Percentiles rank a stretch among this genome's conserved stretches.
phyloP scores from a whole-genome alignment of 2,329 filamentous ascomycete species.

The Aspergillus clavatus region DNA sequence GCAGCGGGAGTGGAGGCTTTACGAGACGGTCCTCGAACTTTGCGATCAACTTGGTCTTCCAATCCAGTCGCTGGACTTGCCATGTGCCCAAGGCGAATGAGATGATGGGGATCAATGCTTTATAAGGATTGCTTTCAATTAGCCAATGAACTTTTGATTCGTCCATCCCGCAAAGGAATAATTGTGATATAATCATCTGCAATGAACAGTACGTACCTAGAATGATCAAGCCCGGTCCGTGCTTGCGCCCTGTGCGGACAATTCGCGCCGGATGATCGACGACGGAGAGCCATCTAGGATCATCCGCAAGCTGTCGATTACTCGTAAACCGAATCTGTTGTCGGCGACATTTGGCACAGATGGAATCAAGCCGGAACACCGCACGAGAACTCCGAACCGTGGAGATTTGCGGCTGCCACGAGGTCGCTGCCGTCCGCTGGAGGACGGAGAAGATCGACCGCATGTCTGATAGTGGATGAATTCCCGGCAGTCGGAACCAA shows the following conservation, averaged over 20 bases:
- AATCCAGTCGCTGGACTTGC: constrained; percentile 88
- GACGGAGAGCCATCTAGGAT: constrained; percentile 76
- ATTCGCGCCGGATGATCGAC: constrained; percentile 80
- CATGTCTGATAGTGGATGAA: constrained; percentile 15
- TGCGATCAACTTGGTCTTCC: constrained; percentile 90
- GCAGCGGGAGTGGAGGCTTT: constrained; percentile 77
- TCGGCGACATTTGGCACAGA: constrained; percentile 33
- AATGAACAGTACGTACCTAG: constrained; percentile 50
- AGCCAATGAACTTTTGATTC: constrained; percentile 2
- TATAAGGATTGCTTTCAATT: constrained; percentile 1
- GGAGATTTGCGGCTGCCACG: constrained; percentile 21
- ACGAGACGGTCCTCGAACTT: constrained; percentile 89
- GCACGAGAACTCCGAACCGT: constrained; percentile 16
- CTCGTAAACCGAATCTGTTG: constrained; percentile 39
- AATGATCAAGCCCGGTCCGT: constrained; percentile 76
- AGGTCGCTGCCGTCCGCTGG: constrained; percentile 17
- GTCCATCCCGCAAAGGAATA: background rate
- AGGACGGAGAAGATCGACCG: constrained; percentile 27
- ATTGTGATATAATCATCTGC: background rate
- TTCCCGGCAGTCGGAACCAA: background rate
- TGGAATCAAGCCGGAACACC: constrained; percentile 24
- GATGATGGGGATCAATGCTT: constrained; percentile 80
- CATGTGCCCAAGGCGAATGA: constrained; percentile 87
- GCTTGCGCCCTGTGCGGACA: constrained; percentile 67
- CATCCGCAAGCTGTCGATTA: constrained; percentile 57